phyloP scores from a whole-genome alignment of 176 grass and related monocot species.

The Carex cristatella region DNA sequence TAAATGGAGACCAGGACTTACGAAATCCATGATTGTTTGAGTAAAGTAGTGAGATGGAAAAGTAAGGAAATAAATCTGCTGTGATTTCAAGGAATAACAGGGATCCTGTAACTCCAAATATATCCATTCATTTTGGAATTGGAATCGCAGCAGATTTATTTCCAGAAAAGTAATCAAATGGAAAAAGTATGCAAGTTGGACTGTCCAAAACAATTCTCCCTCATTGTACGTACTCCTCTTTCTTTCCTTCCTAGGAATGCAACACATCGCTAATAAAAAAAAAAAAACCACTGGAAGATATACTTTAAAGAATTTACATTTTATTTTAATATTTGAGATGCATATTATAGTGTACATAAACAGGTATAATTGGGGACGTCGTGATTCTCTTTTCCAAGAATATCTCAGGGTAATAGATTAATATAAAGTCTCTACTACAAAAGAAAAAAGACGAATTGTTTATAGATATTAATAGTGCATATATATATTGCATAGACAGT shows the following conservation, averaged over 20 bases:
- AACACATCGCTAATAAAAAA: neutral
- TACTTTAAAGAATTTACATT: neutral
- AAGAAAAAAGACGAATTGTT: neutral
- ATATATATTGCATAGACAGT: neutral
- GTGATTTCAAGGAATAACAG: too few relatives aligned
- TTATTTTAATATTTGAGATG: neutral
- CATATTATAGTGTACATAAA: neutral
- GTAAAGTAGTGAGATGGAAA: neutral
- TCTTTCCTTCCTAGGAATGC: neutral
- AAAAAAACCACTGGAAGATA: neutral
- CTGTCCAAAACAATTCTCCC: neutral
- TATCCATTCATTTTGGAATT: too few relatives aligned
- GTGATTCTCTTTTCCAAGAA: neutral
- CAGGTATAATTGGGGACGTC: neutral
- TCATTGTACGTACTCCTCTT: neutral
- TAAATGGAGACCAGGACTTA: neutral
- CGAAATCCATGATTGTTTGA: too few relatives aligned
- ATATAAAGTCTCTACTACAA: neutral
- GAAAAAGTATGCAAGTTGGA: neutral
- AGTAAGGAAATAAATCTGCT: neutral
- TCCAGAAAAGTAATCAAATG: neutral
- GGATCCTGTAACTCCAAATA: too few relatives aligned
- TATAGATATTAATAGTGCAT: neutral
- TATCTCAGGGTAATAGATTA: neutral
- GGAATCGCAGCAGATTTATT: too few relatives aligned